A percentile compares a stretch with the other conserved stretches of the same genome.
Evolutionary conservation across 257 asterid species (phyloP).

Genomic region (Nyctanthes arbortristis): DNA sequence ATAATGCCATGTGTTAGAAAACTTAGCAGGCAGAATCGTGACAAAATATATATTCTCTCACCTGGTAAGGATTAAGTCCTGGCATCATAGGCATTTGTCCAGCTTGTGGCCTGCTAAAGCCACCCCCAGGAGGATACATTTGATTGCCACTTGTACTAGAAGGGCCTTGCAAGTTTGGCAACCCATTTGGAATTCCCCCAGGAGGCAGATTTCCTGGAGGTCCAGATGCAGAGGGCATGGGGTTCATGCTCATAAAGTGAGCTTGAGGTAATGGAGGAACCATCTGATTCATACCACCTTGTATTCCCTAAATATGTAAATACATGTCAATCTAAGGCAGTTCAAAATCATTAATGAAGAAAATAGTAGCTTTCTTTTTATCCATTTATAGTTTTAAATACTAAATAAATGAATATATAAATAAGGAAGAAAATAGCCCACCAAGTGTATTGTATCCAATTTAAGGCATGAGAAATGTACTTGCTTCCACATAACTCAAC

Average conservation of each 20-base stretch:
- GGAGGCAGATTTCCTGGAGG: slow-evolving; percentile 66
- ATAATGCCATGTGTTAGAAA: background rate
- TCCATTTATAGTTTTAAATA: too few species aligned
- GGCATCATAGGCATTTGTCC: slow-evolving; percentile 95
- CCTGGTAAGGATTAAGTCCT: slow-evolving; percentile 88
- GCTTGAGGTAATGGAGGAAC: slow-evolving; percentile 78
- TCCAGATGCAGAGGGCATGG: slow-evolving; percentile 72
- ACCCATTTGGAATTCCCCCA: slow-evolving; percentile 57
- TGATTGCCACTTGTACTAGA: slow-evolving; percentile 56
- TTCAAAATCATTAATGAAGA: slow-evolving; percentile 16
- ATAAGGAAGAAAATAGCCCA: background rate
- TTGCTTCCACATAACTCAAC: background rate
- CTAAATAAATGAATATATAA: too few species aligned
- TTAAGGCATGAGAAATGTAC: background rate
- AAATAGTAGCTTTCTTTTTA: background rate
- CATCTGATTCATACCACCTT: slow-evolving; percentile 86
- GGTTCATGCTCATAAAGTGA: slow-evolving; percentile 75
- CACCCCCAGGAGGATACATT: slow-evolving; percentile 81
- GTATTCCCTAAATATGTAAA: slow-evolving; percentile 48
- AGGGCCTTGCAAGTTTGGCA: slow-evolving; percentile 58
- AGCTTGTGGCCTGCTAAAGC: slow-evolving; percentile 75
- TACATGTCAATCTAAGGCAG: slow-evolving; percentile 21
- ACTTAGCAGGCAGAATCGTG: background rate
- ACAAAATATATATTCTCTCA: slow-evolving; percentile 29
- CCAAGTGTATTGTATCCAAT: background rate